Conservation (phyloP, 208 protist genomes). For the Blastocrithidia nonstop region DNA sequence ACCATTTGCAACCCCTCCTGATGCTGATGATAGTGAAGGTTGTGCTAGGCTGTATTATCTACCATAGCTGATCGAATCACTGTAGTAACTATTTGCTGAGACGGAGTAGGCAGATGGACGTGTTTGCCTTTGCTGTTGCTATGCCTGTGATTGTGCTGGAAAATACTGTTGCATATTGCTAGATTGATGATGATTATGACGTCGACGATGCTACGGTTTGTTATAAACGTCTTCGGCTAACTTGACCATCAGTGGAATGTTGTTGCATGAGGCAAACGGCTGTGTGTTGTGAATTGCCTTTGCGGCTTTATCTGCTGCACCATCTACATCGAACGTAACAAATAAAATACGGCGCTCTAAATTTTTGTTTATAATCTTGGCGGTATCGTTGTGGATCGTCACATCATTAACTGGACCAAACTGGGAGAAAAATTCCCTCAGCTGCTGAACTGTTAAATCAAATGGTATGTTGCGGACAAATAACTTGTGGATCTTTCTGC, state of each 20-base stretch:
- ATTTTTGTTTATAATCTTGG: conserved; percentile 10
- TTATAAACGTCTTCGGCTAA: conserved; percentile 23
- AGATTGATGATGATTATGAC: too few relatives aligned
- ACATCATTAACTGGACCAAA: conserved; percentile 34
- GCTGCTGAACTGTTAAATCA: conserved; percentile 11
- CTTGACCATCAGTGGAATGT: conserved; percentile 51
- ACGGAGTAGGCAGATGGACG: too few relatives aligned
- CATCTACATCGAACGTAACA: conserved; percentile 36
- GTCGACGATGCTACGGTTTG: conserved; percentile 2
- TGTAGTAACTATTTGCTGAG: too few relatives aligned
- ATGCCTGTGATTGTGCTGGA: too few relatives aligned
- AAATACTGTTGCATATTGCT: too few relatives aligned
- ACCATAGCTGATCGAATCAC: too few relatives aligned
- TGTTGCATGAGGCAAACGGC: conserved; percentile 23
- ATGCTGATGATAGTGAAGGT: too few relatives aligned
- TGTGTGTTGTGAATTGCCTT: conserved; percentile 31
- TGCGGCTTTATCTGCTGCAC: conserved; percentile 36
- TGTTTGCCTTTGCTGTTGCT: too few relatives aligned
- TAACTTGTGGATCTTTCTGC: conserved; percentile 57
- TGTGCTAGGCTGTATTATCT: too few relatives aligned
- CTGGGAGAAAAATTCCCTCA: conserved; percentile 18
- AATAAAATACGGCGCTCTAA: conserved; percentile 67
- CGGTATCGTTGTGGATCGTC: conserved; percentile 64
- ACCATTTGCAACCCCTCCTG: too few relatives aligned
- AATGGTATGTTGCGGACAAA: conserved; percentile 74